A percentile compares a stretch with the other conserved stretches of the same genome.
These are phyloP conservation scores for Pseudocercospora cruenta DNA, from an alignment of 2,329 filamentous ascomycete species.

Conservation along the genomic window DNA sequence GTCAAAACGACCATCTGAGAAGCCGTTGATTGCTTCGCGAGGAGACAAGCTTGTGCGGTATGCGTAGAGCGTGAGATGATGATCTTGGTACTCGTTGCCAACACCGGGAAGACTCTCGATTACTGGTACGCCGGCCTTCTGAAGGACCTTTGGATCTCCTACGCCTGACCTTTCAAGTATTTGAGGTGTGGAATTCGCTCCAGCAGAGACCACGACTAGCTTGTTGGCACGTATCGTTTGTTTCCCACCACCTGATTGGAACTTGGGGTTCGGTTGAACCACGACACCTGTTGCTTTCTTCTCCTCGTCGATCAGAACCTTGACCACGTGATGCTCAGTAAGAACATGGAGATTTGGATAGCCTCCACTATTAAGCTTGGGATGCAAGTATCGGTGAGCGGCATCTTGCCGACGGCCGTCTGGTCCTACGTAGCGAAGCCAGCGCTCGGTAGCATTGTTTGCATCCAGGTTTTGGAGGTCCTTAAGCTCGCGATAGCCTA, in stretches of 20 bases:
- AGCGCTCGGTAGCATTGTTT: conserved; percentile 48
- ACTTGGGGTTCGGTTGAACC: conserved; percentile 50
- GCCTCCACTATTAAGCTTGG: conserved; percentile 52
- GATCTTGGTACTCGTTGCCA: conserved; percentile 25
- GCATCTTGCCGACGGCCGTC: conserved; percentile 63
- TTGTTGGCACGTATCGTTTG: conserved; percentile 55
- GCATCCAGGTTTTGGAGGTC: conserved; percentile 58
- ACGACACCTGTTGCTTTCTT: conserved; percentile 63
- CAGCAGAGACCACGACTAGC: conserved; percentile 63
- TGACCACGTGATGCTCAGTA: conserved; percentile 57
- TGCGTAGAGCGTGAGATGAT: conserved; percentile 54
- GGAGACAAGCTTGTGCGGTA: conserved; percentile 53
- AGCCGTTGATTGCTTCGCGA: conserved; percentile 57
- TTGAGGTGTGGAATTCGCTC: conserved; percentile 60
- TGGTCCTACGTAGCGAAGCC: conserved; percentile 54
- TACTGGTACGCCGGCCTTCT: conserved; percentile 35
- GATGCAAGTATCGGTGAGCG: conserved; percentile 60
- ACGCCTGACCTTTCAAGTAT: conserved; percentile 65
- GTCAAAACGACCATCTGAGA: conserved; percentile 53
- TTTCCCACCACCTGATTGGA: conserved; percentile 9
- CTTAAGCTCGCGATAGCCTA: conserved; percentile 57
- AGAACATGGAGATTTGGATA: conserved; percentile 65
- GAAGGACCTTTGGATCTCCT: conserved; percentile 42
- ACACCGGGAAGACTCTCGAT: conserved; percentile 15
- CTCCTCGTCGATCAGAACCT: conserved; percentile 34